Evolutionary conservation across 148 eudicot species (phyloP).

Genomic region (Amaranthus cruentus): DNA sequence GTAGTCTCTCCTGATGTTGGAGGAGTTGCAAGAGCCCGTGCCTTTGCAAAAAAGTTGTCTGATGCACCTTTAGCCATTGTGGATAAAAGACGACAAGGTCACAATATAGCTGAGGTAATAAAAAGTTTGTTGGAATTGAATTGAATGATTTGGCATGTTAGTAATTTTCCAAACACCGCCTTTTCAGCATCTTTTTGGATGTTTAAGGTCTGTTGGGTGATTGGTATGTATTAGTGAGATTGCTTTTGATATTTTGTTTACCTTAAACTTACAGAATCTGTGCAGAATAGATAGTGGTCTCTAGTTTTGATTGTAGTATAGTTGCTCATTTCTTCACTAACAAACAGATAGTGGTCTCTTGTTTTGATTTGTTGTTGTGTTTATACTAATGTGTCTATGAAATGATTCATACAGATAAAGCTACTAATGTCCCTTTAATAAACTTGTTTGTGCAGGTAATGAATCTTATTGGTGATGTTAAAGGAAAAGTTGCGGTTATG

Average conservation of each 20-base stretch:
- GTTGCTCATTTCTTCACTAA: not conserved
- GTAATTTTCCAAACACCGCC: not conserved
- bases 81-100: constrained; percentile 90
- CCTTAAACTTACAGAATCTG: too few relatives aligned
- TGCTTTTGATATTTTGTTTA: not conserved
- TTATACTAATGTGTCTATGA: not conserved
- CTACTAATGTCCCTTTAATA: not conserved
- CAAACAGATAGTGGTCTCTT: not conserved
- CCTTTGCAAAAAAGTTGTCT: constrained; percentile 89
- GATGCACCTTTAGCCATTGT: constrained; percentile 98
- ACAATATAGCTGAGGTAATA: constrained; percentile 84
- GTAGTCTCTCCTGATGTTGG: constrained; percentile 99
- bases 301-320: not conserved
- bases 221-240: not conserved
- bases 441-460: constrained; percentile 48
- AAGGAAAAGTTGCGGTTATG: constrained; percentile 96
- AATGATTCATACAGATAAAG: not conserved
- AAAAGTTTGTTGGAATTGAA: not conserved
- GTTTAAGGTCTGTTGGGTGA: not conserved
- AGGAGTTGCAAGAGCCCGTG: constrained; percentile 97
- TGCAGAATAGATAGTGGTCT: not conserved
- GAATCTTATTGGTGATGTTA: constrained; percentile 95
- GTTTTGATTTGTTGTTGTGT: not conserved
- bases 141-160: not conserved
- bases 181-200: not conserved